Conservation (phyloP, 208 protist species). For the Phytomonas serpens region DNA sequence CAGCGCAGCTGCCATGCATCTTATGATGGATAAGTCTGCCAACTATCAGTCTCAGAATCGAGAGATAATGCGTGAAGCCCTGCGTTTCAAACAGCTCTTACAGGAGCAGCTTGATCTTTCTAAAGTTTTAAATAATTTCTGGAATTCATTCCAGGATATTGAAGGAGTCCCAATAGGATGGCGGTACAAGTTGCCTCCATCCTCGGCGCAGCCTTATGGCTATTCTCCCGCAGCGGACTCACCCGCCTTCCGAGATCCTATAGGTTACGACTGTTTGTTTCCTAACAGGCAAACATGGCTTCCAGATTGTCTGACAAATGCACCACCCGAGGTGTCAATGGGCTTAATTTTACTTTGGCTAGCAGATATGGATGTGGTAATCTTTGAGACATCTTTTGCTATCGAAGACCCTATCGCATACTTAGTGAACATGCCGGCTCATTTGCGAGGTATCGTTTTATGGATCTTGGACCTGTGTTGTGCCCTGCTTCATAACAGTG, state of each 20-base stretch:
- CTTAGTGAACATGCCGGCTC: conserved; percentile 55
- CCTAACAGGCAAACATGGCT: conserved; percentile 55
- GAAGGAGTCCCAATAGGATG: conserved; percentile 22
- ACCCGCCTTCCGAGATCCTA: conserved; percentile 28
- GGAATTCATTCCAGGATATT: conserved; percentile 33
- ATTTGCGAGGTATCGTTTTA: conserved; percentile 55
- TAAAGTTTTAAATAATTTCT: conserved; percentile 50
- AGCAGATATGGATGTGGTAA: conserved; percentile 45
- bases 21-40: conserved; percentile 43
- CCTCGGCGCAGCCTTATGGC: conserved; percentile 53
- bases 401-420: conserved; percentile 66
- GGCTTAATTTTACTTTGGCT: conserved; percentile 67
- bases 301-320: conserved; percentile 50
- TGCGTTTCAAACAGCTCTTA: conserved; percentile 43
- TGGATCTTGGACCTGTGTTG: conserved; percentile 71
- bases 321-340: conserved; percentile 62
- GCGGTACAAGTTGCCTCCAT: conserved; percentile 34
- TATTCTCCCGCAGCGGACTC: conserved; percentile 61
- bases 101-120: conserved; percentile 45
- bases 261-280: conserved; percentile 30
- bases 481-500: conserved; percentile 51
- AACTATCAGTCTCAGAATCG: conserved; percentile 61
- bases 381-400: conserved; percentile 58
- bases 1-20: conserved; percentile 33
- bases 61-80: conserved; percentile 50